Conservation (phyloP, 768 basidiomycete genomes). For the Leccinum olivaceopallidum region DNA sequence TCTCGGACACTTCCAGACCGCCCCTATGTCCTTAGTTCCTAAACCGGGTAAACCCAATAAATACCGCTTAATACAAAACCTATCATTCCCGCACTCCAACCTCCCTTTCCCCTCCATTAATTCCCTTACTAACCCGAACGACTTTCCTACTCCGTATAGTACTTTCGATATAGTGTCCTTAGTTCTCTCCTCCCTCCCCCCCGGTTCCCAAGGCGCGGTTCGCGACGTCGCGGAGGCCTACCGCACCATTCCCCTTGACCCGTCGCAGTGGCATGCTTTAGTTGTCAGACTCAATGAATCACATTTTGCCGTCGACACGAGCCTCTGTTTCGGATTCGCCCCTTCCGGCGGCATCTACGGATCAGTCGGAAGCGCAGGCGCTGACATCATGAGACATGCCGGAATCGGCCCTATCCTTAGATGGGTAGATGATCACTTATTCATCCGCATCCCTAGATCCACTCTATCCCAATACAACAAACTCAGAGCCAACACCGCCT, state of each 20-base stretch:
- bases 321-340: too few relatives aligned
- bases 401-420: too few relatives aligned
- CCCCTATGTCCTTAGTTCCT: not conserved
- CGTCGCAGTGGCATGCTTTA: constrained; percentile 36
- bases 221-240: constrained; percentile 3
- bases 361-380: too few relatives aligned
- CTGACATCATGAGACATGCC: too few relatives aligned
- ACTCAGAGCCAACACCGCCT: too few relatives aligned
- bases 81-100: not conserved
- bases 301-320: not conserved
- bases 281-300: not conserved
- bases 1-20: not conserved
- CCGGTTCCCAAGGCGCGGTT: not conserved
- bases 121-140: not conserved
- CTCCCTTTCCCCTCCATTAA: not conserved
- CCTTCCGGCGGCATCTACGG: too few relatives aligned
- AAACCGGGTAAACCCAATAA: not conserved
- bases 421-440: too few relatives aligned
- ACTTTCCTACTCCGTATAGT: not conserved
- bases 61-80: not conserved
- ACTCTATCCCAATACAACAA: too few relatives aligned
- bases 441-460: too few relatives aligned
- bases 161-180: not conserved
- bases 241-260: constrained; percentile 31
- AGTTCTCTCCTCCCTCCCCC: not conserved